phyloP scores from a whole-genome alignment of 768 basidiomycete genomes.

The Omphalotus guepiniiformis region DNA sequence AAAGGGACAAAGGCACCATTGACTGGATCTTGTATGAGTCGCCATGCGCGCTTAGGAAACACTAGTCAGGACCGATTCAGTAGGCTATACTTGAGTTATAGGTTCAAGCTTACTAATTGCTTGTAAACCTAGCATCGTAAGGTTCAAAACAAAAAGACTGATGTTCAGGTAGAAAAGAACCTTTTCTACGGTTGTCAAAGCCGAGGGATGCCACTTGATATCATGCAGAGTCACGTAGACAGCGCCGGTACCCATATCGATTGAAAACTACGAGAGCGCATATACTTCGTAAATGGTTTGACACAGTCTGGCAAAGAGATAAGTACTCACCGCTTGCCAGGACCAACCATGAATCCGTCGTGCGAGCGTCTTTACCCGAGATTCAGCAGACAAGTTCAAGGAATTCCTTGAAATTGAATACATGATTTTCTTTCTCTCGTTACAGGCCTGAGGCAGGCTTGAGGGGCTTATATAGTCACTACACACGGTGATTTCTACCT shows the following conservation, averaged over 20 bases:
- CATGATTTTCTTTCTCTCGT: too few species aligned
- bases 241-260: constrained; percentile 46
- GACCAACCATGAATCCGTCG: constrained; percentile 45
- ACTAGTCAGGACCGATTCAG: constrained; percentile 22
- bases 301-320: background rate
- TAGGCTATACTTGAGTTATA: background rate
- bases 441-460: too few species aligned
- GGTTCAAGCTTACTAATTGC: constrained; percentile 30
- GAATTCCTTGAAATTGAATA: too few species aligned
- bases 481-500: too few species aligned
- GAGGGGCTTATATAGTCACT: too few species aligned
- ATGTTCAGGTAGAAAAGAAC: constrained; percentile 44
- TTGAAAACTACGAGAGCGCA: constrained; percentile 31
- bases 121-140: constrained; percentile 36
- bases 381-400: too few species aligned
- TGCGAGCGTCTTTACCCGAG: constrained; percentile 29
- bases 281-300: background rate
- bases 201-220: constrained; percentile 27
- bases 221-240: constrained; percentile 43
- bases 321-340: constrained; percentile 37
- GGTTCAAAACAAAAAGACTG: constrained; percentile 38
- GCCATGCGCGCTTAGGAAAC: constrained; percentile 36
- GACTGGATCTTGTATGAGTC: constrained; percentile 37
- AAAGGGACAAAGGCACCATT: constrained; percentile 40
- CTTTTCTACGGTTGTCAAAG: constrained; percentile 32